Base-by-base conservation (phyloP, 805 yeast species). In the Starmerella sirachaensis region DNA sequence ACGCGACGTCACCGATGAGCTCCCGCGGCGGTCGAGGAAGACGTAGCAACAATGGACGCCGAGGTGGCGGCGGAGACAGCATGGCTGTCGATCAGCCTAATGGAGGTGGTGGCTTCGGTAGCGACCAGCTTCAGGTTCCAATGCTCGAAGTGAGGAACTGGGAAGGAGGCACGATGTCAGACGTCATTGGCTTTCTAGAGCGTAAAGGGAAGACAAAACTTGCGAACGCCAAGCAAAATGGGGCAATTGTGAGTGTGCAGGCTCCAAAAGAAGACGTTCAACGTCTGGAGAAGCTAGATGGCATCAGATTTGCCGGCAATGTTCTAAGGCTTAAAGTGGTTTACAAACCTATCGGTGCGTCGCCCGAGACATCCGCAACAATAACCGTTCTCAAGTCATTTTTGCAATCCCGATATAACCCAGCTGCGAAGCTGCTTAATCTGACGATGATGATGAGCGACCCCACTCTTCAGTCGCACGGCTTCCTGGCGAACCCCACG, bases 241-340 rank as follows among this genome's bases (percentile, higher is more conserved):
- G 74, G 8, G 73, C 74, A 3, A 62, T 69, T 1, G 58, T 84
- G 16, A 64, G 66, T 28, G 94, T 80, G 0, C 64, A 63, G 13
- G 86, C 81, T 12, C 62, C 62, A 27, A 58, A 64, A 21, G 58
- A 60, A 18, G 83, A 81, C 14, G 84, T 84, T 0, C 65, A 70
- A 16, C 68, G 64, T 6, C 59, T 84, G 33, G 55, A 62, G 29
- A 70, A 68, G 42, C 76, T 78, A 71, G 65, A 69, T 29, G 94
- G 94, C n/a, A 75, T 78, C 35, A 65, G 76, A 42, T 85, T 83
- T 63, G 93, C 94, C 1, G 88, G 91, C 8, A 69, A 72, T 33
- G 53, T 72, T 2, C 64, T 86, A 49, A 67, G 65, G 44, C 68
- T 86, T 43, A 61, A 65, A 34, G 62, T 69, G 8, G 43, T 38